Percentiles rank a stretch among this genome's conserved stretches.
Evolutionary conservation across 805 yeast species (phyloP).

Genomic region (Dipodascopsis uninucleata): DNA sequence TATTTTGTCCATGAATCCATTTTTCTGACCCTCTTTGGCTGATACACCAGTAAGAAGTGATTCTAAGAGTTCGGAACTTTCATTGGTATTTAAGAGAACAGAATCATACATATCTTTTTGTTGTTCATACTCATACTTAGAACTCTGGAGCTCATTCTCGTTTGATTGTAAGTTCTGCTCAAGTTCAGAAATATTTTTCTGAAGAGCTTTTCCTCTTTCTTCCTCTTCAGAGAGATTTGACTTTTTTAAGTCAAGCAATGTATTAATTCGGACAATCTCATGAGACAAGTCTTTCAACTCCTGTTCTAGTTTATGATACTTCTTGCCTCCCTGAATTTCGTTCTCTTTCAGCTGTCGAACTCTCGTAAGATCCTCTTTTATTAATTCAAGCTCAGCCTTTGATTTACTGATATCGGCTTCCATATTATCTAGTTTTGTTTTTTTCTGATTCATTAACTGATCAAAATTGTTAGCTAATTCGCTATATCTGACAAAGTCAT

Average conservation of each 20-base stretch:
- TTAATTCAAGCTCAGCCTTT: conserved; percentile 49
- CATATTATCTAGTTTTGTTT: conserved; percentile 6
- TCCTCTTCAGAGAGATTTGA: conserved; percentile 59
- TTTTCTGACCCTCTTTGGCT: conserved; percentile 67
- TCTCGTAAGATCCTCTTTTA: conserved; percentile 58
- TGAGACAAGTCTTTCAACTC: conserved; percentile 56
- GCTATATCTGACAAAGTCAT: conserved; percentile 55
- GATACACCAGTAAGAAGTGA: conserved; percentile 88
- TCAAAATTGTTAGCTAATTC: conserved; percentile 12
- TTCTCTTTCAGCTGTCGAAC: conserved; percentile 52
- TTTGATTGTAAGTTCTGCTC: conserved; percentile 28
- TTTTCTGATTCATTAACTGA: conserved; percentile 10
- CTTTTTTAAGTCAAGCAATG: conserved; percentile 54
- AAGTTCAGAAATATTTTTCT: conserved; percentile 39
- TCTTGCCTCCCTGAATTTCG: conserved; percentile 59
- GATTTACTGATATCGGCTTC: conserved; percentile 12
- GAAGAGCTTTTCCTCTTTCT: conserved; percentile 37
- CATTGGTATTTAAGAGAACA: conserved; percentile 47
- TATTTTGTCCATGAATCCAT: conserved; percentile 74
- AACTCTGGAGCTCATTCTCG: conserved; percentile 1
- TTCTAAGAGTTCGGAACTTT: conserved; percentile 74
- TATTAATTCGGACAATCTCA: conserved; percentile 61
- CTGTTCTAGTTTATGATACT: conserved; percentile 55
- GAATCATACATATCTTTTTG: conserved; percentile 43
- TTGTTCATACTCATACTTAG: conserved; percentile 5